Base-by-base conservation (phyloP, 2,329 filamentous ascomycete genomes). In the Huntiella savannae region DNA sequence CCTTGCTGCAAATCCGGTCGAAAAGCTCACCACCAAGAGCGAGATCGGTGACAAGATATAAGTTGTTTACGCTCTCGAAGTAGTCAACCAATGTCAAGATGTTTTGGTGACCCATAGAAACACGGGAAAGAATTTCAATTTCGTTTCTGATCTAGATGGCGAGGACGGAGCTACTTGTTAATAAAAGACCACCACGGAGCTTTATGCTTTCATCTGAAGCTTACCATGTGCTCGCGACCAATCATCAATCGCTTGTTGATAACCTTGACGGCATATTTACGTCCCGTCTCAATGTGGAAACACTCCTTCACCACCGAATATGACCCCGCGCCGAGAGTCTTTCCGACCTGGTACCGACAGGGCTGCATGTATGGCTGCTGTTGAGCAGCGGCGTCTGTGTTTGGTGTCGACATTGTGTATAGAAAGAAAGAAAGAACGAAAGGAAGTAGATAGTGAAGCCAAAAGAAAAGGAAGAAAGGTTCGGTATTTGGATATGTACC, bases 241-340 rank as follows among this genome's bases (percentile, higher is more conserved):
- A 86, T 83, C 91, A 98, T 98, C 54, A 98, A 69, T 49, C 88
- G 74, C 71, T 98, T 98, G 67, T 98, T 98, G 64, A 98, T 98
- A 52, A 98, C 91, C 63, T 98, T 98, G 51, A 91, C 88, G 22
- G 91, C 91, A 77, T 96, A 98, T 64, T 95, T 96, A 54, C 87
- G 78, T 40, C 88, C 88, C 0, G 91, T 96, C 56, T 96, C 88
- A 57, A 96, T 96, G 61, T 98, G 91, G 22, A 96, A 87, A 60
- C 91, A 98, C 66, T 98, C 91, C 63, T 96, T 96, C 52, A 98
- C 91, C 43, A 96, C 91, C 34, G 87, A 95, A 65, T 98, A 98
- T 48, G 87, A 95, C 53, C 91, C 91, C 33, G 91, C 87, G 52
- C 91, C 91, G 47, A 98, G 69, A 17, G 91, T 96, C 71, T 98